Evolutionary conservation across 1,284 basidiomycete species (phyloP), one percentile per base, ranked within the genome.

Genomic region (Heterobasidion occidentale): DNA sequence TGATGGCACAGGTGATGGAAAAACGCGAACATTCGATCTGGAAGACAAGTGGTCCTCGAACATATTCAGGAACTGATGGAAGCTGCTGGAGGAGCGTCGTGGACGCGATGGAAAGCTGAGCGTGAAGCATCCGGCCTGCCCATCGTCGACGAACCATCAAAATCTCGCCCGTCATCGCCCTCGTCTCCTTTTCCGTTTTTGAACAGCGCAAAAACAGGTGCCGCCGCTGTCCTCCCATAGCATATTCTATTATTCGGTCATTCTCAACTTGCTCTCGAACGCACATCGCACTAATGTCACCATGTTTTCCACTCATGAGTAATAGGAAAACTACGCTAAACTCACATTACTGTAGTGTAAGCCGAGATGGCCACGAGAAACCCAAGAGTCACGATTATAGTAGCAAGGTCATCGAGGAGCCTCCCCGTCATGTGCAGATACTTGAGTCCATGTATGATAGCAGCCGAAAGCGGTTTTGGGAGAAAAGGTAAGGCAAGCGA

Each of bases 1-100:
- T 48, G 9, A n/a, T 35, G 9, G 6, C 54, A 19, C 49, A 88
- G 87, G 71, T 45, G 72, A 86, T 61, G 86, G 85, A n/a, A 65
- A 68, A 33, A 70, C 70, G 27, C 64, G 73, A 55, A 77, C 66
- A 2, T 63, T 90, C 27, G 70, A 80, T 62, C 72, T 89, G 67
- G 70, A 80, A n/a, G 69, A 77, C 35, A 88, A 88, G 68, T 81
- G 78, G 78, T 89, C 87, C 5, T 78, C 80, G 0, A 68, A 75
- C 9, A 89, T 90, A 38, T 69, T 84, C 46, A 74, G 59, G 83
- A 88, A 59, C 73, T 90, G 36, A 85, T 90, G 83, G 79, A 86
- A 45, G 58, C 75, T 2, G 81, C 80, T 4, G 86, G 84, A 0
- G 80, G 80, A 4, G 69, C 77, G 5, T 67, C 76, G 3, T 90